Base-by-base conservation (phyloP, 2,329 filamentous ascomycete species). In the Verticillium nonalfalfae region DNA sequence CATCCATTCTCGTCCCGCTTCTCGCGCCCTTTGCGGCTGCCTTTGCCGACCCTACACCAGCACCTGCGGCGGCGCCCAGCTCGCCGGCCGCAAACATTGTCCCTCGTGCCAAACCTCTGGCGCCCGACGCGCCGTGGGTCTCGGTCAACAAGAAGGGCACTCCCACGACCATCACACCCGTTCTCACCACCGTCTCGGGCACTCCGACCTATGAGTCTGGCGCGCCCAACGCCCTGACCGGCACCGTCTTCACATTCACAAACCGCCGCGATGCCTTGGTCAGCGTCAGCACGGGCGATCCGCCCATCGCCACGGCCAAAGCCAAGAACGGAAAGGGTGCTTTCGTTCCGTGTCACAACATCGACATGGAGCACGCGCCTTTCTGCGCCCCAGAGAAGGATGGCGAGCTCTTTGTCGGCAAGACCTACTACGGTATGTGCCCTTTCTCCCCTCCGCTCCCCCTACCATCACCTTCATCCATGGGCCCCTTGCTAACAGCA, bases 261-360 rank as follows among this genome's bases (percentile, higher is more conserved):
- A 68, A 69, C 59, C 74, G 69, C 64, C 74, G 71, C 59, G 70
- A 73, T 61, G 69, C 75, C 56, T 70, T 73, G 61, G 68, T 76
- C 57, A 71, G 69, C 63, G 79, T 78, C 33, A 78, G 74, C 64
- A 78, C 75, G 18, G 75, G 77, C 56, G 71, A 72, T n/a, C 75
- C 75, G 52, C 78, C 81, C 13, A 73, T 76, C 60, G 78, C 80
- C 31, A 79, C 77, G 9, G 75, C 78, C 35, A 75, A 74, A 33
- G 69, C 69, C 66, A 73, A 72, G 61, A 71, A 75, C 58, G 77
- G 75, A 58, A 71, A 74, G 58, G 82, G 82, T 56, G 75, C 78
- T n/a, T 85, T 85, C 66, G 69, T 77, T 14, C 70, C 77, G 31
- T 85, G 83, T 71, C 68, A 73, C 69, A 84, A 84, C 68, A 69